These are phyloP conservation scores for Aurantiochytrium sp. DNA, from an alignment of 108 stramenopile genomes.

Conservation along the genomic window DNA sequence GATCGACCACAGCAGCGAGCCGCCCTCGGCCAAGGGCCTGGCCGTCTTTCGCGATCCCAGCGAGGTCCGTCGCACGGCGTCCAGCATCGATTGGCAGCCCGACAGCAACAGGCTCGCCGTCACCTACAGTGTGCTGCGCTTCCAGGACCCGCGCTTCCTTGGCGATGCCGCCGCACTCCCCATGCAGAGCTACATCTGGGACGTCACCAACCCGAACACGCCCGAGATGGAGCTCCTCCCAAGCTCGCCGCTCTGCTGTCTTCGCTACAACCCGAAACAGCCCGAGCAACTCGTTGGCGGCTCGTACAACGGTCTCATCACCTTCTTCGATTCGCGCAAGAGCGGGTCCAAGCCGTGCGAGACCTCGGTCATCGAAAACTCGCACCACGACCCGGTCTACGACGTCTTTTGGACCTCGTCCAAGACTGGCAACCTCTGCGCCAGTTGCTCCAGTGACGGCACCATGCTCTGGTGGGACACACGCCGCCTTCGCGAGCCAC, in stretches of 20 bases:
- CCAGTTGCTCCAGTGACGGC: slow-evolving; percentile 75
- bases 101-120: slow-evolving; percentile 78
- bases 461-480: slow-evolving; percentile 86
- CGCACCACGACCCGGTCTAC: slow-evolving; percentile 81
- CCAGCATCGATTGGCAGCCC: slow-evolving; percentile 81
- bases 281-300: slow-evolving; percentile 72
- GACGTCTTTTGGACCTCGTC: slow-evolving; percentile 80
- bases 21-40: slow-evolving; percentile 77
- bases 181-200: slow-evolving; percentile 75
- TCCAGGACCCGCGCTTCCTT: slow-evolving; percentile 70
- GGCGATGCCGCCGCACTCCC: slow-evolving; percentile 38
- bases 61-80: slow-evolving; percentile 66
- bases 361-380: slow-evolving; percentile 70
- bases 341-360: slow-evolving; percentile 63
- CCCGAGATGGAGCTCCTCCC: slow-evolving; percentile 73
- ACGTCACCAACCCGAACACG: slow-evolving; percentile 76
- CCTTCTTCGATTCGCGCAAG: slow-evolving; percentile 64
- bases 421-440: slow-evolving; percentile 79
- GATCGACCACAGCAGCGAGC: slow-evolving; percentile 69
- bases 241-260: slow-evolving; percentile 69
- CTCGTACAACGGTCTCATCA: slow-evolving; percentile 76
- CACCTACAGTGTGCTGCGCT: slow-evolving; percentile 70
- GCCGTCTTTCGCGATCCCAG: slow-evolving; percentile 82
- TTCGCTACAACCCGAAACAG: slow-evolving; percentile 77
- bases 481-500: slow-evolving; percentile 68